Evolutionary conservation across 768 basidiomycete species (phyloP).

Genomic region (Crepidotus variabilis): DNA sequence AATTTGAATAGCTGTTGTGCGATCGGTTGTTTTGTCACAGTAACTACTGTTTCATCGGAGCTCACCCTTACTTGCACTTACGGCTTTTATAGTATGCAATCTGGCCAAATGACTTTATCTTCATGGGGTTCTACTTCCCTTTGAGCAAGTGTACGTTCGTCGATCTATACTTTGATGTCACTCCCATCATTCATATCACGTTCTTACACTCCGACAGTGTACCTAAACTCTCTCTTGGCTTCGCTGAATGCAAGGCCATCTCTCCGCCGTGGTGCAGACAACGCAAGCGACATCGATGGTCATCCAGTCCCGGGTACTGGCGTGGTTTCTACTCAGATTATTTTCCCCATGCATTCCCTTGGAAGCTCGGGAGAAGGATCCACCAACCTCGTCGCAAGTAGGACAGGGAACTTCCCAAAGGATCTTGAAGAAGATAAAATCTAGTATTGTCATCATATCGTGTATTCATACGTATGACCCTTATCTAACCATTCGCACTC

Average conservation of each 20-base stretch:
- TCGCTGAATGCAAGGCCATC: constrained; percentile 12
- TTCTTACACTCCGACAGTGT: constrained; percentile 9
- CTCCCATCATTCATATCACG: background rate
- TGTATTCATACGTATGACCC: background rate
- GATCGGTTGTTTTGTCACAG: constrained; percentile 19
- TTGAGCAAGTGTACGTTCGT: constrained; percentile 18
- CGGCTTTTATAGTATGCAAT: constrained; percentile 15
- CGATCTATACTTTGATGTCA: background rate
- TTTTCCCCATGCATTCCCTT: background rate
- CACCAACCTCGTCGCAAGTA: background rate
- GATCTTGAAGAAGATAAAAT: background rate
- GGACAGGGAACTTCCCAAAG: background rate
- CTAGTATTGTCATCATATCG: background rate
- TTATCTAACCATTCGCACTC: background rate
- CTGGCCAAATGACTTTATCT: constrained; percentile 22
- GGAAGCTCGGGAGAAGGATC: background rate
- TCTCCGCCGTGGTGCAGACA: background rate
- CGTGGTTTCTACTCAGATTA: background rate
- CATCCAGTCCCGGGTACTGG: background rate
- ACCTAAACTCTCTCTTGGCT: constrained; percentile 17
- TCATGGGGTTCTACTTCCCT: constrained; percentile 22
- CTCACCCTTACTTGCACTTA: background rate
- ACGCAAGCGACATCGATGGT: background rate
- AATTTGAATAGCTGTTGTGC: constrained; percentile 16
- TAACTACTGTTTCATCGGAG: constrained; percentile 3